Percentiles rank a stretch among this genome's conserved stretches.
phyloP scores from a whole-genome alignment of 1,139 yeast species.

The Blastobotrys ciferrii region DNA sequence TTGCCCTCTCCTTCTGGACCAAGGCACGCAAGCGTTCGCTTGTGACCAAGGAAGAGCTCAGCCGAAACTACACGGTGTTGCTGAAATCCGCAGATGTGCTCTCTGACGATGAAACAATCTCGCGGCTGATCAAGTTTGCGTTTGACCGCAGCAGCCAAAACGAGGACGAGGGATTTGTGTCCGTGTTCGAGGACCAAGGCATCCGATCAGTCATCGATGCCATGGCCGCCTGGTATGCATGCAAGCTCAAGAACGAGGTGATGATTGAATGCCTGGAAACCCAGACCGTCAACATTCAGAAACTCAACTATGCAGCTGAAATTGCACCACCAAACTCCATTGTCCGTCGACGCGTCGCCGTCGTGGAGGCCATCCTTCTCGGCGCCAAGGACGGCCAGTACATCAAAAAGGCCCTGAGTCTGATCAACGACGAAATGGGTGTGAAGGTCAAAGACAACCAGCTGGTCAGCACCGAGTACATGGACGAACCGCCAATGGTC shows the following conservation, averaged over 20 bases:
- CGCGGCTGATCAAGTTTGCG: conserved; percentile 29
- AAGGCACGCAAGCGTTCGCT: conserved; percentile 8
- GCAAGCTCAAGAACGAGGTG: conserved; percentile 29
- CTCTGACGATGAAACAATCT: conserved; percentile 24
- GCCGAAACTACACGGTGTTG: conserved; percentile 8
- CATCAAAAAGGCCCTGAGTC: conserved; percentile 25
- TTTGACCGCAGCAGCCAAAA: conserved; percentile 20
- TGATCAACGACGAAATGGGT: conserved; percentile 24
- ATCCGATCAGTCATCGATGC: conserved; percentile 34
- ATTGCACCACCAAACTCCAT: conserved; percentile 34
- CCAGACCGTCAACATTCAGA: conserved; percentile 21
- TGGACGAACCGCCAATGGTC: conserved; percentile 14
- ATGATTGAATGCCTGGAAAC: conserved; percentile 27
- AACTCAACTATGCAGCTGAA: conserved; percentile 26
- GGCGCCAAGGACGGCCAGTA: conserved; percentile 29
- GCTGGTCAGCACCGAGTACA: conserved; percentile 1
- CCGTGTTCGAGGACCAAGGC: conserved; percentile 30
- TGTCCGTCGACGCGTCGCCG: conserved; percentile 33
- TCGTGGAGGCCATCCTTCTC: conserved; percentile 33
- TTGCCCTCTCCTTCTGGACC: conserved; percentile 11
- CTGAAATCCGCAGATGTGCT: conserved; percentile 21
- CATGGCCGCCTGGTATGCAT: conserved; percentile 35
- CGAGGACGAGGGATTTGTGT: conserved; percentile 29
- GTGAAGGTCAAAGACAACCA: conserved; percentile 6
- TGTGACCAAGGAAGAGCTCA: conserved; percentile 7